These are phyloP conservation scores for Nicotiana otophora DNA, from an alignment of 257 asterid species.

Conservation along the genomic window DNA sequence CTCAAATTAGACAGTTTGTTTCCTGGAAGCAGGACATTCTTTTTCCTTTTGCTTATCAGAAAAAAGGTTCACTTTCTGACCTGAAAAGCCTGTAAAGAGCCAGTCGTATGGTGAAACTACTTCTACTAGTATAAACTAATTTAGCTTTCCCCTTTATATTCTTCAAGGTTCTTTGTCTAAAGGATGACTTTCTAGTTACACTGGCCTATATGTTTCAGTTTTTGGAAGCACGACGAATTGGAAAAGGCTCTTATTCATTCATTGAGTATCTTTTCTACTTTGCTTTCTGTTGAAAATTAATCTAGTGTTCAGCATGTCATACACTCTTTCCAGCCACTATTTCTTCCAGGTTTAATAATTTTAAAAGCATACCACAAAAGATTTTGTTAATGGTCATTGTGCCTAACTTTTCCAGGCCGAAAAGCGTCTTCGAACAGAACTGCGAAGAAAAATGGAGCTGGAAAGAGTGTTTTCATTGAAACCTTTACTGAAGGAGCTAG, in stretches of 20 bases:
- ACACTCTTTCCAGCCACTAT: not conserved
- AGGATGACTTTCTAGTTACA: not conserved
- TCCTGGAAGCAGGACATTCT: not conserved
- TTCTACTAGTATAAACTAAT: not conserved
- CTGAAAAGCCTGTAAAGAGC: not conserved
- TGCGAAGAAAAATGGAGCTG: slow-evolving; percentile 71
- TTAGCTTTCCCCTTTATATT: not conserved
- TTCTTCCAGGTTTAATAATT: not conserved
- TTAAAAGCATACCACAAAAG: not conserved
- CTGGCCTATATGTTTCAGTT: not conserved
- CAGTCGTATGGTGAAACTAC: not conserved
- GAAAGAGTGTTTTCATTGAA: slow-evolving; percentile 68
- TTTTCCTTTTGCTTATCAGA: not conserved
- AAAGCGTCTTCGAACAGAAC: slow-evolving; percentile 68
- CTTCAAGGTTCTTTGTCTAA: not conserved
- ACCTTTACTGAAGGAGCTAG: slow-evolving; percentile 70
- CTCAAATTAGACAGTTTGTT: not conserved
- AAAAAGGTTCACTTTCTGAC: not conserved
- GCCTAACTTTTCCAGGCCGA: slow-evolving; percentile 49
- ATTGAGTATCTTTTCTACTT: not conserved
- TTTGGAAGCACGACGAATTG: not conserved
- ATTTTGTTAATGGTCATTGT: slow-evolving; percentile 11
- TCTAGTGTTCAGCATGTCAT: slow-evolving; percentile 2
- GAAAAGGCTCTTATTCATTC: not conserved
- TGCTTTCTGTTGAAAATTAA: not conserved